Evolutionary conservation across 116 monocot genomes (phyloP).

Genomic region (Iris pallida): DNA sequence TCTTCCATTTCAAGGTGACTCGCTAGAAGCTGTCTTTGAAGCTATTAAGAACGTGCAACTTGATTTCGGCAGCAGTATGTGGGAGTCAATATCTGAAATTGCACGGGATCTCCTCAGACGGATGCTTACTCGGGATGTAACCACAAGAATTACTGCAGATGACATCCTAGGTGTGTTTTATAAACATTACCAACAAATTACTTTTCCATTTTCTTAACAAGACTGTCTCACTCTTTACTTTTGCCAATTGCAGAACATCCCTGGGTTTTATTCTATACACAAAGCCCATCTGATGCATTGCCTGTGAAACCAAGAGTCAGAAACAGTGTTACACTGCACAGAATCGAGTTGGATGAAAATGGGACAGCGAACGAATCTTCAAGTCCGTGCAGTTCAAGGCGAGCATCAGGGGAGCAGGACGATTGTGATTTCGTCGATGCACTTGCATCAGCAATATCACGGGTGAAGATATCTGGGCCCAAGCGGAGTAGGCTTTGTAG

Average conservation of each 20-base stretch:
- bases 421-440: slow-evolving; percentile 48
- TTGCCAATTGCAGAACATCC: slow-evolving; percentile 46
- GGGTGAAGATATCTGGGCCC: slow-evolving; percentile 75
- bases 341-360: slow-evolving; percentile 1
- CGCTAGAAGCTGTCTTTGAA: slow-evolving; percentile 72
- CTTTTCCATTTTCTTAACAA: too few species aligned
- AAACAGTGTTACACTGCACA: slow-evolving; percentile 8
- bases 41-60: slow-evolving; percentile 69
- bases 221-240: too few species aligned
- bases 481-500: slow-evolving; percentile 65
- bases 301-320: slow-evolving; percentile 10
- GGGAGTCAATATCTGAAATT: slow-evolving; percentile 62
- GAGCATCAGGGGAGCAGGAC: slow-evolving; percentile 31
- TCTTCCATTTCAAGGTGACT: slow-evolving; percentile 76
- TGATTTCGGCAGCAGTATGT: slow-evolving; percentile 45
- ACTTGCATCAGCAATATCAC: slow-evolving; percentile 60
- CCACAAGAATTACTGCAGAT: slow-evolving; percentile 60
- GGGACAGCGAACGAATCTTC: too few species aligned
- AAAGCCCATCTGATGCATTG: slow-evolving; percentile 24
- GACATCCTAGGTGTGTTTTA: slow-evolving; percentile 58
- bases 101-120: slow-evolving; percentile 60
- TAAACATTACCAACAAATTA: too few species aligned
- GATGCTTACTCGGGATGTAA: slow-evolving; percentile 79
- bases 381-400: slow-evolving; percentile 15
- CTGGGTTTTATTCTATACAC: slow-evolving; percentile 71